Evolutionary conservation across 192 early-diverging fungal species (phyloP), one percentile per base, ranked within the genome.

Genomic region (Backusella tuberculispora): DNA sequence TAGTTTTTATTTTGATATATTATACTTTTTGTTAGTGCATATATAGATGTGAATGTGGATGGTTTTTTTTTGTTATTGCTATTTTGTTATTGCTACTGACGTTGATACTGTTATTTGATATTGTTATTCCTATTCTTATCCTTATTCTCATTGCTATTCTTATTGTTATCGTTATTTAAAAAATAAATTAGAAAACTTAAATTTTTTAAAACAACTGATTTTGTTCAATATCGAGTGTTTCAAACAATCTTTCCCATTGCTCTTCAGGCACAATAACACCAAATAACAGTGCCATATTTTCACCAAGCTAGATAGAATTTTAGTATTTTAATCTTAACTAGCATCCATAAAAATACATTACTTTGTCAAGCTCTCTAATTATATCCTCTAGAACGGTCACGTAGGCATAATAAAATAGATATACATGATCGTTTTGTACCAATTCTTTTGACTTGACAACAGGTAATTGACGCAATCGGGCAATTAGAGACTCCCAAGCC

Each of bases 351-450:
- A 17, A 19, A 6, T 6, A 21, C 15, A 10, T 72, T 83, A 78
- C 81, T 71, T 84, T 88, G 13, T 90, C 88, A 79, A 96, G 81
- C 80, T 95, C 95, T 8, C 87, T 84, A 43, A 96, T 91, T 6
- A 96, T 82, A 79, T 95, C 92, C 60, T 91, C 92, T 80, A 91
- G 90, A 48, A 92, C 85, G 34, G 91, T 84, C 1, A 91, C 91
- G 72, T 92, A 93, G 1, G 92, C 90, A 76, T 92, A 94, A 79
- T 94, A 94, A 76, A 93, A 94, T n/a, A 93, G 86, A 63, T 93
- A 92, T 10, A 88, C 78, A 19, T 88, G 82, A 56, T 92, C 90
- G 40, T 84, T 79, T 14, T 81, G 83, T 42, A 85, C 38, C 14
- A 85, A 78, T 19, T 71, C 47, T 37, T 84, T 76, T 34, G 82